Conservation (phyloP, 1,284 basidiomycete species). For the Cerrena zonata region DNA sequence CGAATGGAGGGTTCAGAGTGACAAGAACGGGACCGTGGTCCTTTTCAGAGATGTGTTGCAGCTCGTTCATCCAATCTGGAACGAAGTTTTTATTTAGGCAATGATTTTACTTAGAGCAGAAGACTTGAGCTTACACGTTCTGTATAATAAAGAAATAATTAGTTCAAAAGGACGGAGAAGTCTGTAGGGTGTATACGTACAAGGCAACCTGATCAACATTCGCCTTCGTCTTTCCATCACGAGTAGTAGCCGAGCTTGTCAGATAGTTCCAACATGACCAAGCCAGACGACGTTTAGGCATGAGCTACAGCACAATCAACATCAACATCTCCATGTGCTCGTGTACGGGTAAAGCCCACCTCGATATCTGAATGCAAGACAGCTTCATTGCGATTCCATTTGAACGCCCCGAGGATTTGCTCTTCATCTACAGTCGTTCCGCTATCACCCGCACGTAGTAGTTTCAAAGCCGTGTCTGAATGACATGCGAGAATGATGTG, state of each 20-base stretch:
- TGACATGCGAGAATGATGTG: slow-evolving; percentile 77
- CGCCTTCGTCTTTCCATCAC: slow-evolving; percentile 34
- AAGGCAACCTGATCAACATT: slow-evolving; percentile 60
- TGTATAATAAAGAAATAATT: slow-evolving; percentile 5
- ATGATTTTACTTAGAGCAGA: background rate
- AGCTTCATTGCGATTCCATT: slow-evolving; percentile 68
- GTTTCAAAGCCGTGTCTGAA: slow-evolving; percentile 59
- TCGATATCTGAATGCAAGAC: slow-evolving; percentile 63
- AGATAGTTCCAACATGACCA: slow-evolving; percentile 79
- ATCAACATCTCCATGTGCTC: background rate
- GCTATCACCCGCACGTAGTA: slow-evolving; percentile 49
- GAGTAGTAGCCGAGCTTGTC: slow-evolving; percentile 41
- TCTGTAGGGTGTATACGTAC: slow-evolving; percentile 35
- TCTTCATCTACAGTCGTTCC: slow-evolving; percentile 48
- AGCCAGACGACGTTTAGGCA: slow-evolving; percentile 54
- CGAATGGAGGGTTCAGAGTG: slow-evolving; percentile 70
- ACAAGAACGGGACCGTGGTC: slow-evolving; percentile 68
- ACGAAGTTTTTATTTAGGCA: slow-evolving; percentile 7
- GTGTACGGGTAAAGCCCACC: slow-evolving; percentile 26
- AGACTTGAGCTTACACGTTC: slow-evolving; percentile 10
- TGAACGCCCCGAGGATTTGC: slow-evolving; percentile 51
- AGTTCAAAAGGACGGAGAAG: background rate
- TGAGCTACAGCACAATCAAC: slow-evolving; percentile 40
- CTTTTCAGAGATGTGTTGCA: slow-evolving; percentile 61
- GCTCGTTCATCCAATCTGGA: slow-evolving; percentile 72